Percentiles rank a stretch among this genome's conserved stretches.
These are phyloP conservation scores for Didymella sp. DNA, from an alignment of 2,329 filamentous ascomycete genomes.

Conservation along the genomic window DNA sequence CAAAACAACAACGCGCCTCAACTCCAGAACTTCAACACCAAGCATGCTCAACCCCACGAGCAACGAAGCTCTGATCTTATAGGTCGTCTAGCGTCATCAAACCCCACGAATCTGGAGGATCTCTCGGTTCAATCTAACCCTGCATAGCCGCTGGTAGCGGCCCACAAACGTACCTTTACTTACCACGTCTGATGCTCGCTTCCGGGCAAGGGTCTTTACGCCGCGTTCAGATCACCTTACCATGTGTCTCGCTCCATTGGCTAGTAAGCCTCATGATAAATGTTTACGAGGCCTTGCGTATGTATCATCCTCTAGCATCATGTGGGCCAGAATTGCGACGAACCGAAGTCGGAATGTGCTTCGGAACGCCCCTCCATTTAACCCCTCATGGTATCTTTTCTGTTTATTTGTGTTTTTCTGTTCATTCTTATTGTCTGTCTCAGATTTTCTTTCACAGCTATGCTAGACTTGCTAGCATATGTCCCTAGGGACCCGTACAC, in stretches of 20 bases:
- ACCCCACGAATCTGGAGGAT: conserved; percentile 36
- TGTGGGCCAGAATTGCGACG: conserved; percentile 41
- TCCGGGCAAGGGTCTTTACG: conserved; percentile 22
- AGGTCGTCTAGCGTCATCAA: conserved; percentile 29
- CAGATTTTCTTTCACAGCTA: conserved; percentile 26
- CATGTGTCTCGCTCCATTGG: conserved; percentile 49
- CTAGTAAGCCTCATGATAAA: conserved; percentile 25
- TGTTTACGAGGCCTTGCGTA: conserved; percentile 25
- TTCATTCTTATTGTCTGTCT: conserved; percentile 16
- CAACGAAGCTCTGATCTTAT: conserved; percentile 36
- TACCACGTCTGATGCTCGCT: conserved; percentile 13
- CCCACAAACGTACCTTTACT: conserved; percentile 16
- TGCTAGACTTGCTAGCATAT: conserved; percentile 40
- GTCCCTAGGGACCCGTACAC: conserved; percentile 45
- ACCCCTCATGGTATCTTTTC: conserved; percentile 29
- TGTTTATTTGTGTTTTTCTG: conserved; percentile 22
- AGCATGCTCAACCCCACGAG: conserved; percentile 40
- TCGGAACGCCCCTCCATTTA: conserved; percentile 39
- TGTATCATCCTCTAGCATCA: conserved; percentile 39
- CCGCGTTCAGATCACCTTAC: conserved; percentile 30
- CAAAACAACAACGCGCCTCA: conserved; percentile 27
- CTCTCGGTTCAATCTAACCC: conserved; percentile 38
- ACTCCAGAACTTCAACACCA: conserved; percentile 47
- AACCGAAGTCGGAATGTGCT: conserved; percentile 46
- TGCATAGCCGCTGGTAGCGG: conserved; percentile 45